These are phyloP conservation scores for Favolaschia claudopus DNA, from an alignment of 768 basidiomycete genomes.

Conservation along the genomic window DNA sequence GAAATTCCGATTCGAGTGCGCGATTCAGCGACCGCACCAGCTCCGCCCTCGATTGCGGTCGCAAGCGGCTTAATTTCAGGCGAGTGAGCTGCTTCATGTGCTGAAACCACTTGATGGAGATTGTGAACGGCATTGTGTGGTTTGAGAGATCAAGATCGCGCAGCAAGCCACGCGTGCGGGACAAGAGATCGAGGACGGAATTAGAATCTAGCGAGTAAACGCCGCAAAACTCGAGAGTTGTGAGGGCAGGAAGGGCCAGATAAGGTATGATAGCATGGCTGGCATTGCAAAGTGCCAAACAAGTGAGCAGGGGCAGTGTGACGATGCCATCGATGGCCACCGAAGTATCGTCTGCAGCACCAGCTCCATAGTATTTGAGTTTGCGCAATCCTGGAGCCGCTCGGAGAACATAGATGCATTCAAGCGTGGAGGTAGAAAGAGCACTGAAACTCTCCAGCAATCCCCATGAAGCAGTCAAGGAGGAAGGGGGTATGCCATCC, in stretches of 20 bases:
- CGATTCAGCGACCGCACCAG: neutral
- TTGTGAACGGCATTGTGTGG: neutral
- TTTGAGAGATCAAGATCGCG: too few species aligned
- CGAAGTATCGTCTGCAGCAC: neutral
- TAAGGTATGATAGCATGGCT: neutral
- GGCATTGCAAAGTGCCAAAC: neutral
- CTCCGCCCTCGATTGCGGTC: neutral
- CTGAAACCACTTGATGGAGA: neutral
- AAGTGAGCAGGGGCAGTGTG: neutral
- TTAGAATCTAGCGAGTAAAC: neutral
- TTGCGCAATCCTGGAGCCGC: neutral
- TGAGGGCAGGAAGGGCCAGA: constrained; percentile 3
- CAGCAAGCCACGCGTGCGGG: neutral
- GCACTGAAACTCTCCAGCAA: neutral
- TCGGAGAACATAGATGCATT: neutral
- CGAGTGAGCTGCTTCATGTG: neutral
- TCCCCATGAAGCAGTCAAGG: neutral
- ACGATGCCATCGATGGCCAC: neutral
- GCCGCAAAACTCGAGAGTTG: neutral
- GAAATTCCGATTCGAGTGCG: neutral
- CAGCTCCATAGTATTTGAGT: neutral
- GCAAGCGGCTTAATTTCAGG: neutral
- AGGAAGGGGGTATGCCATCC: neutral
- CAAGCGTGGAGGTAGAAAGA: neutral
- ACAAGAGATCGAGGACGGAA: neutral